A percentile compares a stretch with the other conserved stretches of the same genome.
phyloP scores from a whole-genome alignment of 1,139 yeast species.

The Suhomyces anneliseae region DNA sequence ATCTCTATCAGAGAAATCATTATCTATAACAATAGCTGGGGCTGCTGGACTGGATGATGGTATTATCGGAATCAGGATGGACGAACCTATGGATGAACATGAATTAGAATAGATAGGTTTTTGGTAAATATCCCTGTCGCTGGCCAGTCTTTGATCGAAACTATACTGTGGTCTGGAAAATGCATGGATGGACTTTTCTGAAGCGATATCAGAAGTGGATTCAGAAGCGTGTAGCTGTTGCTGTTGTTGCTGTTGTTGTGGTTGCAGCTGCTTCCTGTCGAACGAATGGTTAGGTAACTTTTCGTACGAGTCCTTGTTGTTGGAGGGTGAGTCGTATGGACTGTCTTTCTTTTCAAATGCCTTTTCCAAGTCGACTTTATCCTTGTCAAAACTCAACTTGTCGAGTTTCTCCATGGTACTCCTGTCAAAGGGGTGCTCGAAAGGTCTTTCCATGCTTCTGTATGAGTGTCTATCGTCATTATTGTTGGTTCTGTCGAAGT shows the following conservation, averaged over 20 bases:
- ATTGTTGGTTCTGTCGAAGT: too few relatives aligned
- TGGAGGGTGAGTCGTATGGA: too few relatives aligned
- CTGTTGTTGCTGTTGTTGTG: too few relatives aligned
- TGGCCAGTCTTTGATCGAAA: background rate
- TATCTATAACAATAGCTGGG: constrained; percentile 15
- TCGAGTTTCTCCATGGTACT: background rate
- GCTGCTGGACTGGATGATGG: constrained; percentile 10
- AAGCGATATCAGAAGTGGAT: background rate
- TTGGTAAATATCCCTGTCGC: constrained; percentile 4
- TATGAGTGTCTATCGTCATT: background rate
- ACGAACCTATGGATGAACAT: constrained; percentile 17
- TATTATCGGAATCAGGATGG: constrained; percentile 12
- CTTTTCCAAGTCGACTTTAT: background rate
- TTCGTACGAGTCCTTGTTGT: too few relatives aligned
- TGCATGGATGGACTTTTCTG: constrained; percentile 1
- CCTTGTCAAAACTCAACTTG: background rate
- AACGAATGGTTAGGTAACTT: too few relatives aligned
- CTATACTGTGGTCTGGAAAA: background rate
- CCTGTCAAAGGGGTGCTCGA: background rate
- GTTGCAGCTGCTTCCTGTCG: too few relatives aligned
- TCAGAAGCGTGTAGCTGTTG: background rate
- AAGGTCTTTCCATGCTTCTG: background rate
- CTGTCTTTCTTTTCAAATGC: constrained; percentile 1
- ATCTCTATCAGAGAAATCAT: constrained; percentile 2
- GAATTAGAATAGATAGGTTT: constrained; percentile 10